Conservation (phyloP, 1,284 basidiomycete species). For the Pseudomicrostroma phylloplanum region DNA sequence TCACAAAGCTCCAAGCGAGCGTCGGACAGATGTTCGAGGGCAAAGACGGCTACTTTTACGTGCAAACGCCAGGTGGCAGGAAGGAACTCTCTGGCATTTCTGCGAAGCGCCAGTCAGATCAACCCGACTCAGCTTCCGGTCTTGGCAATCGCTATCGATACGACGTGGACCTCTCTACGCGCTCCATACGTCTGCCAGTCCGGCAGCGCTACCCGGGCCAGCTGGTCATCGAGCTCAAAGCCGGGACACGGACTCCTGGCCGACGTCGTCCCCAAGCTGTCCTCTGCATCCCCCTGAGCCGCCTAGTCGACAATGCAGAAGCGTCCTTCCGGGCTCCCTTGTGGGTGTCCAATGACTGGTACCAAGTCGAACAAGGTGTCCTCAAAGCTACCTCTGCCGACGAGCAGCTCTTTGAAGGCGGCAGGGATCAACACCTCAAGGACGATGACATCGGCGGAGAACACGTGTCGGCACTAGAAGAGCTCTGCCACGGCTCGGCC, state of each 20-base stretch:
- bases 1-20: slow-evolving; percentile 11
- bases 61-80: slow-evolving; percentile 36
- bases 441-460: background rate
- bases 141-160: background rate
- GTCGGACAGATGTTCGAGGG: slow-evolving; percentile 21
- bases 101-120: slow-evolving; percentile 10
- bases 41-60: slow-evolving; percentile 24
- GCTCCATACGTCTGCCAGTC: slow-evolving; percentile 9
- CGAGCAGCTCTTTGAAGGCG: slow-evolving; percentile 7
- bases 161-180: background rate
- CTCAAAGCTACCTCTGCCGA: slow-evolving; percentile 21
- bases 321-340: slow-evolving; percentile 13
- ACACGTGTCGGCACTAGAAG: background rate
- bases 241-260: slow-evolving; percentile 30
- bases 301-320: slow-evolving; percentile 24
- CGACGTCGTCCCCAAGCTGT: slow-evolving; percentile 26
- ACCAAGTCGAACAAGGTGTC: slow-evolving; percentile 33
- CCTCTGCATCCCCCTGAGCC: slow-evolving; percentile 30
- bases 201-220: slow-evolving; percentile 17
- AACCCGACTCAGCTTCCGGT: background rate
- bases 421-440: slow-evolving; percentile 9
- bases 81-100: slow-evolving; percentile 22
- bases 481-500: background rate
- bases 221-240: slow-evolving; percentile 30
- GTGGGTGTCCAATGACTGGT: slow-evolving; percentile 28